Percentiles rank a stretch among this genome's conserved stretches.
Conservation (phyloP, 2,329 filamentous ascomycete species). For the Elsinoe batatas region DNA sequence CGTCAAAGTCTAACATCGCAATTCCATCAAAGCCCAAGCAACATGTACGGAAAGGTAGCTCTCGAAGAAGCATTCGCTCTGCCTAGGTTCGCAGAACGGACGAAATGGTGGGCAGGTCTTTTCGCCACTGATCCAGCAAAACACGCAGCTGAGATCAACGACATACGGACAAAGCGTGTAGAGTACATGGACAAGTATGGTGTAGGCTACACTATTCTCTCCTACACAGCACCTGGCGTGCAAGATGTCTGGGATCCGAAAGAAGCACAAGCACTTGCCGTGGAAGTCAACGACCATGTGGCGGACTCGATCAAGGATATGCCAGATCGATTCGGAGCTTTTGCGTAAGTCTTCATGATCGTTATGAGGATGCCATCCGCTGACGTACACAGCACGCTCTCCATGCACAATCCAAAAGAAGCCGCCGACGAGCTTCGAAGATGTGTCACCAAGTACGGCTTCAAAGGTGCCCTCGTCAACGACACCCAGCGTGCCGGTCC, state of each 20-base stretch:
- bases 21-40: neutral
- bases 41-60: constrained; percentile 51
- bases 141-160: constrained; percentile 46
- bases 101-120: constrained; percentile 51
- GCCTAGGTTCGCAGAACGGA: constrained; percentile 49
- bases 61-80: constrained; percentile 54
- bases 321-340: constrained; percentile 36
- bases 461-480: constrained; percentile 28
- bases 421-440: constrained; percentile 43
- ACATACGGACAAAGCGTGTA: constrained; percentile 35
- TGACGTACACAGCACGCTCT: constrained; percentile 20
- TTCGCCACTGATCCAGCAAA: constrained; percentile 51
- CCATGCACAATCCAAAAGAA: constrained; percentile 42
- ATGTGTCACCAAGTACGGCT: constrained; percentile 41
- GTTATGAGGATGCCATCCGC: too few relatives aligned
- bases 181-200: constrained; percentile 37
- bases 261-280: constrained; percentile 35
- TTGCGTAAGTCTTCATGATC: too few relatives aligned
- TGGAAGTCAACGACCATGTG: constrained; percentile 40
- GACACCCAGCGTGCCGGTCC: constrained; percentile 44
- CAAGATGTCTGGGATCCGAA: constrained; percentile 38
- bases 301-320: constrained; percentile 33
- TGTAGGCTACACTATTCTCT: constrained; percentile 40
- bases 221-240: constrained; percentile 40
- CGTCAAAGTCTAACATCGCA: too few relatives aligned